A percentile compares a stretch with the other conserved stretches of the same genome.
Conservation (phyloP, 148 eudicot species). For the Spergularia marina region DNA sequence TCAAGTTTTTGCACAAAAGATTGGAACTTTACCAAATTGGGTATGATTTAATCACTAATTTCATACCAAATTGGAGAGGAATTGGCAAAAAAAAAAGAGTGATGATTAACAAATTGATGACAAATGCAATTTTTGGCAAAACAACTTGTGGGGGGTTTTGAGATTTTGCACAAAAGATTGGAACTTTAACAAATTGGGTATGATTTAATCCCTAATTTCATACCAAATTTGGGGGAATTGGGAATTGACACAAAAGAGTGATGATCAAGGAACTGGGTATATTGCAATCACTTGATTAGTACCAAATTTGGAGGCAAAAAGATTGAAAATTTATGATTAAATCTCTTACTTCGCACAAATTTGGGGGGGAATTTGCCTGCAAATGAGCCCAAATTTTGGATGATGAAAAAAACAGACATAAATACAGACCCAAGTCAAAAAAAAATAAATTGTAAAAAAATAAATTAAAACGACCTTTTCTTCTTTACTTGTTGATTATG, state of each 20-base stretch:
- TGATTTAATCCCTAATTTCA: background rate
- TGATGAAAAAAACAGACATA: background rate
- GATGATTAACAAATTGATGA: background rate
- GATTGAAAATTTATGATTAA: constrained; percentile 8
- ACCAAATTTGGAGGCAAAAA: constrained; percentile 9
- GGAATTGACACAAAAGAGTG: background rate
- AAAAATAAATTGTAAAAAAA: no score
- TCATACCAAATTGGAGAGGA: constrained; percentile 4
- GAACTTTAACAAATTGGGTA: constrained; percentile 15
- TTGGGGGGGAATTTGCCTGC: constrained; percentile 14
- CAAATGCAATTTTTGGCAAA: background rate
- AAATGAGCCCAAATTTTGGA: constrained; percentile 16
- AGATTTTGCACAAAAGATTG: constrained; percentile 23
- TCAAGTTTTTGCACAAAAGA: constrained; percentile 21
- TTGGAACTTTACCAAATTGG: constrained; percentile 14
- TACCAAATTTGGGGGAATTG: constrained; percentile 15
- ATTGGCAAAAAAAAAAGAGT: background rate
- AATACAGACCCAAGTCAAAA: background rate
- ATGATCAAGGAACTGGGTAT: constrained; percentile 4
- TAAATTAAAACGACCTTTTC: constrained; percentile 3
- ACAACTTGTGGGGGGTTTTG: background rate
- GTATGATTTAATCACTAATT: constrained; percentile 7
- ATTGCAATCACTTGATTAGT: background rate
- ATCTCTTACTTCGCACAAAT: background rate
- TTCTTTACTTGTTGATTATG: constrained; percentile 9